Base-by-base conservation (phyloP, 129 eudicot species). In the Flaveria robusta region DNA sequence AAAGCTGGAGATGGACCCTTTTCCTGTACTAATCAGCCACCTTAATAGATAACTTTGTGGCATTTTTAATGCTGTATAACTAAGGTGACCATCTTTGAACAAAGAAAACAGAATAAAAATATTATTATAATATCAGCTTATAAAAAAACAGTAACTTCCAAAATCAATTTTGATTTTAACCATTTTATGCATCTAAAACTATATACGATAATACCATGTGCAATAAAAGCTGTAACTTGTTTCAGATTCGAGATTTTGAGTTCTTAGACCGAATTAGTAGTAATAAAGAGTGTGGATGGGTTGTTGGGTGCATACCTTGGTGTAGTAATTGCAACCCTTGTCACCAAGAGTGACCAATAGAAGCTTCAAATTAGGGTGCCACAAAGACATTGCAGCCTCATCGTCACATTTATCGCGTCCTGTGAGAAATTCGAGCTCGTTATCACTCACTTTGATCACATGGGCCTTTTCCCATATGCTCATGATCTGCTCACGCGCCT, bases 231-330 rank as follows among this genome's bases (percentile, higher is more conserved):
- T n/a, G n/a, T n/a, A n/a, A n/a, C n/a, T n/a, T n/a, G n/a, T n/a
- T n/a, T n/a, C n/a, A n/a, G n/a, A n/a, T n/a, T n/a, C n/a, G n/a
- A n/a, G n/a, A n/a, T n/a, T n/a, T n/a, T n/a, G n/a, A 37, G 4
- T 37, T 37, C 98, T n/a, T n/a, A n/a, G n/a, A n/a, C n/a, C n/a
- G n/a, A n/a, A n/a, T n/a, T n/a, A n/a, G n/a, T n/a, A n/a, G n/a
- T n/a, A n/a, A n/a, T n/a, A n/a, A n/a, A n/a, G n/a, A n/a, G n/a
- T n/a, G n/a, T n/a, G n/a, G n/a, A n/a, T n/a, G n/a, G n/a, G n/a
- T n/a, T n/a, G n/a, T n/a, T n/a, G n/a, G n/a, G n/a, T n/a, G n/a
- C 50, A 46, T 93, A 93, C 98, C 98, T 94, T 94, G 70, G 99
- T 87, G 83, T 94, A 94, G 69, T 94, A 94, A 69, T 82, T 88